phyloP scores from a whole-genome alignment of 345 rosid genomes.

The Acer saccharum region DNA sequence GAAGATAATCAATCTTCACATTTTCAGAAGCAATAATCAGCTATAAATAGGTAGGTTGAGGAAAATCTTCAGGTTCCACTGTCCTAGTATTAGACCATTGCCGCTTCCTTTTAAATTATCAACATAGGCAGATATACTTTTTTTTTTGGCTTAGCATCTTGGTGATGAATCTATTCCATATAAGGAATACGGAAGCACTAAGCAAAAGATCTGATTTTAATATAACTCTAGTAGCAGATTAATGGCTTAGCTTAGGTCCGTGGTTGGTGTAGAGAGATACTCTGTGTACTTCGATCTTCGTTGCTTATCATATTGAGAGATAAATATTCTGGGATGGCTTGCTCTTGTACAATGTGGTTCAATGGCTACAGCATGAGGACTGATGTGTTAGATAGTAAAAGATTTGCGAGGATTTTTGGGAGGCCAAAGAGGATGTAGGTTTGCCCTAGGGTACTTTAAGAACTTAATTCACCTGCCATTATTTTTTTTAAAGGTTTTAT shows the following conservation, averaged over 20 bases:
- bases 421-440: background rate
- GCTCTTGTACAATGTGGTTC: background rate
- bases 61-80: background rate
- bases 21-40: background rate
- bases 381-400: background rate
- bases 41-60: background rate
- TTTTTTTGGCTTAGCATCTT: background rate
- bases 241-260: background rate
- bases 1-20: too few species aligned
- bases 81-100: background rate
- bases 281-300: background rate
- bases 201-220: background rate
- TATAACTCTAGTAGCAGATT: background rate
- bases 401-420: background rate
- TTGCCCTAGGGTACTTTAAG: background rate
- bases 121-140: background rate
- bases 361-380: background rate
- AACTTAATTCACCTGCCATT: background rate
- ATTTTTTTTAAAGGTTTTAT: background rate
- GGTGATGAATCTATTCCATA: background rate
- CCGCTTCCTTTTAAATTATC: background rate
- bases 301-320: background rate
- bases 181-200: background rate
- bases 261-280: background rate
- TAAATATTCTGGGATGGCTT: background rate